phyloP scores from a whole-genome alignment of 2,329 filamentous ascomycete species.

The Aspergillus sergii region DNA sequence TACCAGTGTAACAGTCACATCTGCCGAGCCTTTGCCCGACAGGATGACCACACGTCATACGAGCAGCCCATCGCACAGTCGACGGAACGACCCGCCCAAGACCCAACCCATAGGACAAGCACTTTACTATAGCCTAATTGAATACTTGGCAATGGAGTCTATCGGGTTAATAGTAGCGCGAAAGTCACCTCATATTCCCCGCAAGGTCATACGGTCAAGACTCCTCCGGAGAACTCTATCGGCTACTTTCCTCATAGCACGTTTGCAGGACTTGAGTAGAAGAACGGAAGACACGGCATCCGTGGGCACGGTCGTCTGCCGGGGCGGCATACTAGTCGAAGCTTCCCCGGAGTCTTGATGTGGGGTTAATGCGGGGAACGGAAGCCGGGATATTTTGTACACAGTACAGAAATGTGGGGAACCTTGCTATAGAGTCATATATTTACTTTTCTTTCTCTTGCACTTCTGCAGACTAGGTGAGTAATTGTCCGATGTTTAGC shows the following conservation, averaged over 20 bases:
- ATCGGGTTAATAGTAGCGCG: background rate
- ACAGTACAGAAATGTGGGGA: background rate
- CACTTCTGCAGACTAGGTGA: background rate
- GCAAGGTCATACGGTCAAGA: background rate
- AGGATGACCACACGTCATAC: too few relatives aligned
- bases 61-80: too few relatives aligned
- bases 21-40: background rate
- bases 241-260: too few relatives aligned
- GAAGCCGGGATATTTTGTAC: too few relatives aligned
- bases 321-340: background rate
- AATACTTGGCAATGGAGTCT: background rate
- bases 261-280: background rate
- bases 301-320: background rate
- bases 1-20: background rate
- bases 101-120: background rate
- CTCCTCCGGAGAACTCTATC: too few relatives aligned
- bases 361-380: slow-evolving; percentile 4
- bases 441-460: too few relatives aligned
- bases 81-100: background rate
- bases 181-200: background rate
- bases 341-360: background rate
- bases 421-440: background rate
- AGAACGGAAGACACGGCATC: background rate
- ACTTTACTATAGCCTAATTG: background rate
- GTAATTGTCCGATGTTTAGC: background rate